phyloP scores from a whole-genome alignment of 1,139 yeast genomes.

The Taphrina flavorubra region DNA sequence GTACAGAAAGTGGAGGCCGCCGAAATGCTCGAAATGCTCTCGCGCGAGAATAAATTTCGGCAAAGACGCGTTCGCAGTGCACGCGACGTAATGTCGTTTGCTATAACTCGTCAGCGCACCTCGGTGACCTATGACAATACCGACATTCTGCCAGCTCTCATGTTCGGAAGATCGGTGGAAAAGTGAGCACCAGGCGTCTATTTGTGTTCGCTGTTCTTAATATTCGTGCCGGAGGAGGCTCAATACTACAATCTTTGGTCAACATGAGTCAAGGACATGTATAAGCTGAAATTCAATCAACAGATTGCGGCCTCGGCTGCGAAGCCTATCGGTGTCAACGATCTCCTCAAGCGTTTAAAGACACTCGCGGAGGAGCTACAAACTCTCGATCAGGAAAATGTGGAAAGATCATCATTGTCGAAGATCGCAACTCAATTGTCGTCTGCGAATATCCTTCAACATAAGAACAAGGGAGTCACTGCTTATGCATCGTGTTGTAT shows the following conservation, averaged over 20 bases:
- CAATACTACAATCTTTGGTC: neutral
- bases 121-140: too few relatives aligned
- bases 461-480: slow-evolving; percentile 72
- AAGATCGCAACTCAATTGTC: slow-evolving; percentile 58
- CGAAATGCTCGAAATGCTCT: slow-evolving; percentile 4
- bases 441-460: slow-evolving; percentile 64
- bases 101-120: too few relatives aligned
- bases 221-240: neutral
- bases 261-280: slow-evolving; percentile 30
- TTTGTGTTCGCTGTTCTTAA: too few relatives aligned
- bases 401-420: slow-evolving; percentile 21
- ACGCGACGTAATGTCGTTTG: slow-evolving; percentile 4
- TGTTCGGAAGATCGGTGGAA: too few relatives aligned
- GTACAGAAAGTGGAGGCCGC: neutral
- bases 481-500: slow-evolving; percentile 75
- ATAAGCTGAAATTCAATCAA: slow-evolving; percentile 56
- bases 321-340: slow-evolving; percentile 65
- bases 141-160: too few relatives aligned
- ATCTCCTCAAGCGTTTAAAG: slow-evolving; percentile 57
- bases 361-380: slow-evolving; percentile 42
- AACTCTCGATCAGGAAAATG: slow-evolving; percentile 28
- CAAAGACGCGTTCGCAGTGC: slow-evolving; percentile 9
- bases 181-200: too few relatives aligned
- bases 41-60: neutral
- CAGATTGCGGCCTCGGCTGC: slow-evolving; percentile 62